Evolutionary conservation across 2,329 filamentous ascomycete species (phyloP), one percentile per base, ranked within the genome.

Genomic region (Cladophialophora immunda): DNA sequence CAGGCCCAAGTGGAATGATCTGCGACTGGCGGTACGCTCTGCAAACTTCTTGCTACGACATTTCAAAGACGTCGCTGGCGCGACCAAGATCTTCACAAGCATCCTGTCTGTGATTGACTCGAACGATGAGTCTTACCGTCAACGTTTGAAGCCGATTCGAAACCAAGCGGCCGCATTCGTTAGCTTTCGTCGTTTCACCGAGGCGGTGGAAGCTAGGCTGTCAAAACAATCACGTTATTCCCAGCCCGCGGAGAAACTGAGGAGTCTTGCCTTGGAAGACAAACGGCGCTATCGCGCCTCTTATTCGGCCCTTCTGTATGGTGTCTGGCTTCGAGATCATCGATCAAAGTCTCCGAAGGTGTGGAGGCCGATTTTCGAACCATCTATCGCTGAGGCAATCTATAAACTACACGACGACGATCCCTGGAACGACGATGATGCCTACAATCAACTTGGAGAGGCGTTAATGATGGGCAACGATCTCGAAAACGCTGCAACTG

Each of bases 271-370:
- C 15, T 41, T 47, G n/a, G 1, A 32, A 55, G 45, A 50, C 6
- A 62, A 55, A 55, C 59, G 59, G 29, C 45, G 29, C 8, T 65
- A 65, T 52, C 38, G 38, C n/a, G 53, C 62, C 30, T 50, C 53
- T n/a, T 65, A 65, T 36, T 47, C 62, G 38, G 62, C 62, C 15
- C 55, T 65, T 30, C 34, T 65, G 58, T 60, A 38, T 34, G 62
- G 62, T 11, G 36, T 58, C 9, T 65, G 62, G 62, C 62, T 65
- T 22, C 54, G 56, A 34, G 62, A 65, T 22, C 22, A 65, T 60
- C 54, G 54, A 36, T 32, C n/a, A 36, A 56, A 36, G 54, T 38
- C 29, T 32, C 15, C 54, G 7, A 56, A 38, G n/a, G 19, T 36
- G 19, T 65, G 62, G 62, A 65, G 19, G 34, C 36, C 54, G 11